Evolutionary conservation across 2,329 filamentous ascomycete species (phyloP), one percentile per base, ranked within the genome.

Genomic region (Fusarium buharicum): DNA sequence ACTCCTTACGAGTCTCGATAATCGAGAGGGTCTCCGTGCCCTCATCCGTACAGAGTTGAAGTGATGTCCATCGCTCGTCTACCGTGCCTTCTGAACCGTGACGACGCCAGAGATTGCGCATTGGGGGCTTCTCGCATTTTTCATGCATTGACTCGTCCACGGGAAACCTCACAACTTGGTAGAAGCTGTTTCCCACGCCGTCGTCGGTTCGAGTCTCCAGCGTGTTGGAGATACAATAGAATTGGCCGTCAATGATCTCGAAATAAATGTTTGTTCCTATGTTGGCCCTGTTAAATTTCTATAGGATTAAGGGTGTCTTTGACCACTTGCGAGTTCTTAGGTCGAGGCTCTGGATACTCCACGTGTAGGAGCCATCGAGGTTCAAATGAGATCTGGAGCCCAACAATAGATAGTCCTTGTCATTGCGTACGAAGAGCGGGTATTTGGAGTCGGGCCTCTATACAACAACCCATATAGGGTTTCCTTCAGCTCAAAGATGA

Each of bases 1-100:
- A 92, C 72, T 93, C 90, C 20, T 86, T 86, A 12, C 90, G 82
- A 20, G 84, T 84, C 72, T 93, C 90, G 1, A 90, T 74, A n/a
- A 91, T 86, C 47, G 84, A 78, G 1, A 90, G 74, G 13, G 80
- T 73, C 2, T 85, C 84, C 0, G 82, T 86, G 10, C 68, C 67
- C 57, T 90, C 86, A 55, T 91, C 85, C 22, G 78, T 79, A 30
- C 85, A 81, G 2, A 93, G 76, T 4, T 82, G 82, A 6, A 93
- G 76, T 55, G 86, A 84, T 0, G 85, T 88, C 89, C 90, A 93
- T 3, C 88, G 83, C 66, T 92, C 87, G 64, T 92, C 89, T 12
- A 92, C 86, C 0, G 88, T 85, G 0, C 90, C 70, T 92, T n/a
- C 89, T 30, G 77, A 77, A 64, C 91, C 86, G 44, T 88, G 81